A percentile compares a stretch with the other conserved stretches of the same genome.
Evolutionary conservation across 2,329 filamentous ascomycete genomes (phyloP).

Genomic region (Acrocalymma vagum): DNA sequence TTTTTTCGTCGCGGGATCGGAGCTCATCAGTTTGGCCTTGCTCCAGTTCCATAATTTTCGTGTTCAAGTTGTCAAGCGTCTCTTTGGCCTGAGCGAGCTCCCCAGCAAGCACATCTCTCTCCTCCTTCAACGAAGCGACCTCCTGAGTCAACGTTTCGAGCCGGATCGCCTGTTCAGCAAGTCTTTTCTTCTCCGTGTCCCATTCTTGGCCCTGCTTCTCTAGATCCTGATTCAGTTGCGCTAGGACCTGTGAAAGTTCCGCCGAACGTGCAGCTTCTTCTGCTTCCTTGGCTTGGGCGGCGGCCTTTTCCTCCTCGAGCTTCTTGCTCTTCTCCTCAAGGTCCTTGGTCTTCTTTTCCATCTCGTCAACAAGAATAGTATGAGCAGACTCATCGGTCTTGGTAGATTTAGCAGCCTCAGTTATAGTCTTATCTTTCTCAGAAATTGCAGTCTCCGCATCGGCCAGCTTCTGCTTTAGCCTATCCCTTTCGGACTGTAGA

Average conservation of each 20-base stretch:
- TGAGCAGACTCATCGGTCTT: constrained; percentile 29
- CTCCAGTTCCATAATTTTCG: constrained; percentile 35
- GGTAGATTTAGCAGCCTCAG: constrained; percentile 24
- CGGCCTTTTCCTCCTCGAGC: constrained; percentile 41
- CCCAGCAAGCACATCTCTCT: constrained; percentile 32
- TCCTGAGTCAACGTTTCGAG: constrained; percentile 36
- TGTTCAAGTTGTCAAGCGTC: constrained; percentile 36
- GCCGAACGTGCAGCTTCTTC: constrained; percentile 40
- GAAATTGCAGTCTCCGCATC: constrained; percentile 39
- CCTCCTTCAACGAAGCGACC: constrained; percentile 29
- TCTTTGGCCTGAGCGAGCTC: constrained; percentile 30
- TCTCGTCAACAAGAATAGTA: constrained; percentile 36
- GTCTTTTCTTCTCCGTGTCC: constrained; percentile 46
- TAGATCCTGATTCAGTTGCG: constrained; percentile 44
- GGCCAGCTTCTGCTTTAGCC: constrained; percentile 40
- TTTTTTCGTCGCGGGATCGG: constrained; percentile 35
- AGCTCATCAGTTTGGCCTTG: constrained; percentile 37
- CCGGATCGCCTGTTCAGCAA: constrained; percentile 38
- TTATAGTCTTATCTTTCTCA: constrained; percentile 41
- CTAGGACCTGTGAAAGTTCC: constrained; percentile 45
- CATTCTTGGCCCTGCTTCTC: constrained; percentile 44
- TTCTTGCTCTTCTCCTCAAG: constrained; percentile 40
- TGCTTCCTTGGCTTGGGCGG: constrained; percentile 38
- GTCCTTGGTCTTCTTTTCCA: constrained; percentile 46
- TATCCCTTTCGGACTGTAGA: constrained; percentile 38